These are phyloP conservation scores for Croton laevigatus DNA, from an alignment of 441 rosid species.

Conservation along the genomic window DNA sequence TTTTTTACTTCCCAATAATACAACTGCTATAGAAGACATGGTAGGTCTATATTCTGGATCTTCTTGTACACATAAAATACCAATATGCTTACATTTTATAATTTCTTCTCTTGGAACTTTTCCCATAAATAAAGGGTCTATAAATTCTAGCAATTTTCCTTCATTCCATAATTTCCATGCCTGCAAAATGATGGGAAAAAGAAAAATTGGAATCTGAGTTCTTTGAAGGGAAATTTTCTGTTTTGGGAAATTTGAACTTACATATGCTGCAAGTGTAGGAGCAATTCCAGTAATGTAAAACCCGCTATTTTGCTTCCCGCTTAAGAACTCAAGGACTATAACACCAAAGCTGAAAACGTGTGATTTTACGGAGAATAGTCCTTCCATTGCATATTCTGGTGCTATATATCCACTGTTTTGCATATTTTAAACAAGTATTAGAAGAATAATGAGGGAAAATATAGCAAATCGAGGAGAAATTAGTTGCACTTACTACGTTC, in stretches of 20 bases:
- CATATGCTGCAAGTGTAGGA: conserved; percentile 12
- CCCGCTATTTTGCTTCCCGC: conserved; percentile 34
- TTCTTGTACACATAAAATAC: conserved; percentile 45
- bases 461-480: not conserved
- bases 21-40: conserved; percentile 30
- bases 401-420: conserved; percentile 38
- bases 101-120: conserved; percentile 20
- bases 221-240: not conserved
- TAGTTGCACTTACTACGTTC: conserved; percentile 28
- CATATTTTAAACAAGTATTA: not conserved
- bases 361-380: conserved; percentile 37
- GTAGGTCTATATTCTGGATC: conserved; percentile 41
- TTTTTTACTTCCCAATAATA: conserved; percentile 24
- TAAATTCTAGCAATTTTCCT: conserved; percentile 25
- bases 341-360: conserved; percentile 53
- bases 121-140: conserved; percentile 24
- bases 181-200: conserved; percentile 16
- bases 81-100: conserved; percentile 35
- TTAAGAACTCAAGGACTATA: conserved; percentile 36
- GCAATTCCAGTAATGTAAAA: conserved; percentile 23
- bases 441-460: not conserved
- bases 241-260: not conserved
- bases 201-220: no score
- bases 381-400: conserved; percentile 39
- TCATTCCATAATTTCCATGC: conserved; percentile 42